Evolutionary conservation across 306 rosid species (phyloP).

Genomic region (Hippophae tibetana): DNA sequence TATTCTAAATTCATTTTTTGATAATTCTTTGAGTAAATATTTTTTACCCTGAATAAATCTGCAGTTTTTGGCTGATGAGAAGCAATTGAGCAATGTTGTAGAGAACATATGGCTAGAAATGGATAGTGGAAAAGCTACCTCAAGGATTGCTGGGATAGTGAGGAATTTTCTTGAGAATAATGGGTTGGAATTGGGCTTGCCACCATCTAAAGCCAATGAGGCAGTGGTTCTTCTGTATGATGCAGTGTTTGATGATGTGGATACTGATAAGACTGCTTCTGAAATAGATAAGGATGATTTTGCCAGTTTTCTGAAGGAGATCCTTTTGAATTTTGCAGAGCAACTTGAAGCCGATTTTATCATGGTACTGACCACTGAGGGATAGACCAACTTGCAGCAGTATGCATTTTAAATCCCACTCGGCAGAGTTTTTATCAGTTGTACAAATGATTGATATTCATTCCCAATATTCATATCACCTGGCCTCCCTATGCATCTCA

Average conservation of each 20-base stretch:
- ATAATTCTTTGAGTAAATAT: background rate
- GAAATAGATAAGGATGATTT: constrained; percentile 34
- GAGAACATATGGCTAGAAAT: constrained; percentile 47
- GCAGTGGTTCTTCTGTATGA: constrained; percentile 57
- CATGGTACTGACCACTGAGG: constrained; percentile 37
- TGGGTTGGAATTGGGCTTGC: constrained; percentile 57
- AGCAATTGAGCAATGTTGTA: constrained; percentile 39
- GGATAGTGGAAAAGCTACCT: constrained; percentile 25
- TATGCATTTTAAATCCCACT: constrained; percentile 2
- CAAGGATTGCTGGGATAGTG: constrained; percentile 28
- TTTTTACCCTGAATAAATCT: constrained; percentile 7
- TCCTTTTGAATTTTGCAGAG: constrained; percentile 54
- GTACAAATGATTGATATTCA: constrained; percentile 2
- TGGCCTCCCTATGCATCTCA: background rate
- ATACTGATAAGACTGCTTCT: constrained; percentile 20
- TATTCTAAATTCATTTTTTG: background rate
- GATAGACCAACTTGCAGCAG: background rate
- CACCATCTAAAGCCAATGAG: constrained; percentile 43
- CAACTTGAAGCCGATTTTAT: constrained; percentile 63
- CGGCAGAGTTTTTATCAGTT: constrained; percentile 8
- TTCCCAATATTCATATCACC: background rate
- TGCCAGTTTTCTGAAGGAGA: constrained; percentile 38
- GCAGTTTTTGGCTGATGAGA: constrained; percentile 72
- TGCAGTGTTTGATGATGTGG: constrained; percentile 52
- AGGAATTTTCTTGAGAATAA: constrained; percentile 52